Base-by-base conservation (phyloP, 2,329 filamentous ascomycete species). In the Ophiosphaerella herpotricha region DNA sequence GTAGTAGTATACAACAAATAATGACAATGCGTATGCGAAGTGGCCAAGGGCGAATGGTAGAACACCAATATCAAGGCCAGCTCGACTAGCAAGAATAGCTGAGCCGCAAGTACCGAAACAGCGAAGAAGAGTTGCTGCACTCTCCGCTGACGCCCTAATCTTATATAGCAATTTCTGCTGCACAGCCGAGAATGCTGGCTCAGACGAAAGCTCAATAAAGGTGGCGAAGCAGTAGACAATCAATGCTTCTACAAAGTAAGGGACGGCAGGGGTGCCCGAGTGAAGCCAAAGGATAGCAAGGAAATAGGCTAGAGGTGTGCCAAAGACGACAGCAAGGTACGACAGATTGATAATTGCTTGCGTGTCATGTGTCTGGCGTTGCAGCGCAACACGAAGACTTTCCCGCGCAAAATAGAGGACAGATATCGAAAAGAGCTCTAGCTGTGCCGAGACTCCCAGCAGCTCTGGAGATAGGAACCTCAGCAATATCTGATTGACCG, bases 341-440 rank as follows among this genome's bases (percentile, higher is more conserved):
- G 91, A 89, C 34, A 96, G 79, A 66, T 99, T 99, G 73, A 97
- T 83, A 37, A 93, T 86, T 2, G 89, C 85, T 72, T 97, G 93
- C 9, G 82, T 71, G 42, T 73, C 72, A 56, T 77, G 71, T 7
- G 76, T 72, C 57, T 92, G 89, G 43, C 94, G 83, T 74, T 97
- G 93, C 32, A 96, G 84, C 23, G 93, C 91, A n/a, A 96, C 88
- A 13, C 94, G 87, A 41, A 97, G 77, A 64, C 89, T 93, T 75
- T 99, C 94, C 34, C 94, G 84, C 0, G 94, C 89, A 67, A 99
- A 97, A 74, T 96, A 97, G 0, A 99, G 81, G n/a, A 95, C 87
- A 0, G 91, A 91, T 38, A 96, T 88, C 52, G 93, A 92, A 72
- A 92, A 97, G 1, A 97, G 85, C 65, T 99, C 94, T 3, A 99